These are phyloP conservation scores for Cicer arietinum DNA, from an alignment of 306 rosid species.

Conservation along the genomic window DNA sequence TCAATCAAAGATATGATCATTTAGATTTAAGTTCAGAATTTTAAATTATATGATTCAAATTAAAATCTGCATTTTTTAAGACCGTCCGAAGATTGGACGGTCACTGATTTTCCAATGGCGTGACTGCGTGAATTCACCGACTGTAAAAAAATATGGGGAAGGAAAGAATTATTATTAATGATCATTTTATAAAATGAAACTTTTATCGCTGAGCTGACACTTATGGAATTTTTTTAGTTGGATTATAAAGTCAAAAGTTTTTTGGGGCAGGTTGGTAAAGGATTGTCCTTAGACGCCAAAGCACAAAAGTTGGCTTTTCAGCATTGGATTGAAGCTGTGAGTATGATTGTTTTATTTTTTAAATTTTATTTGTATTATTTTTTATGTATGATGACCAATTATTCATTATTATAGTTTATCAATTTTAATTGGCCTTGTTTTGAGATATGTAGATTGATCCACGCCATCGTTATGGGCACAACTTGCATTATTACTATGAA, in stretches of 20 bases:
- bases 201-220: too few species aligned
- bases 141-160: too few species aligned
- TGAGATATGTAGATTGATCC: slow-evolving; percentile 81
- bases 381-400: slow-evolving; percentile 11
- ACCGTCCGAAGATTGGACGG: too few species aligned
- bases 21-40: too few species aligned
- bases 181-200: too few species aligned
- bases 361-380: neutral
- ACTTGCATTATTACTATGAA: slow-evolving; percentile 77
- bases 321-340: slow-evolving; percentile 99
- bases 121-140: too few species aligned
- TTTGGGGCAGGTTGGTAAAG: slow-evolving; percentile 82
- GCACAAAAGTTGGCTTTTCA: slow-evolving; percentile 94
- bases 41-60: too few species aligned
- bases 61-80: too few species aligned
- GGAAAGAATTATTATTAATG: too few species aligned
- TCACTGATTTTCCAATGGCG: too few species aligned
- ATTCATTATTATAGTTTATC: neutral
- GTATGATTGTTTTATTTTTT: slow-evolving; percentile 27
- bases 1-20: too few species aligned
- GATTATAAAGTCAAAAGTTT: slow-evolving; percentile 40
- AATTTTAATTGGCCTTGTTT: slow-evolving; percentile 17
- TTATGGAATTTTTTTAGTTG: slow-evolving; percentile 1
- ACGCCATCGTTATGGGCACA: slow-evolving; percentile 95
- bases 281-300: slow-evolving; percentile 79